Conservation (phyloP, 2,329 filamentous ascomycete genomes). For the Aspergillus brasiliensis region DNA sequence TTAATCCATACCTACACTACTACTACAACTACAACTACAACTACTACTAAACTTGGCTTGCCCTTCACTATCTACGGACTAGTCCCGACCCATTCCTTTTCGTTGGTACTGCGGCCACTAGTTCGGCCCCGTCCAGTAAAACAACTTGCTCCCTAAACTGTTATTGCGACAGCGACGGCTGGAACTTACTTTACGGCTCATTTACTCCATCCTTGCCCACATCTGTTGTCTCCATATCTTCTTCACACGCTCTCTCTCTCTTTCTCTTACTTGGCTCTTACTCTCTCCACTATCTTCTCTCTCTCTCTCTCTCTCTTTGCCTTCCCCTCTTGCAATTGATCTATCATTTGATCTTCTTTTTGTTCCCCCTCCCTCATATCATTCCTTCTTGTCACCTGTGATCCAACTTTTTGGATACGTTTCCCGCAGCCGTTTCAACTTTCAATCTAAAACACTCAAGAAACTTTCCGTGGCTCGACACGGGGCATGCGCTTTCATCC, state of each 20-base stretch:
- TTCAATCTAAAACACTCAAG: slow-evolving; percentile 15
- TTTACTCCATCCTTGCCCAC: slow-evolving; percentile 12
- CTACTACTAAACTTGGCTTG: too few species aligned
- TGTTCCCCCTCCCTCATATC: slow-evolving; percentile 3
- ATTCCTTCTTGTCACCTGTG: background rate
- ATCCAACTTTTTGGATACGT: background rate
- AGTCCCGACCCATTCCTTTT: background rate
- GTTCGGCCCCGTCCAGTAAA: background rate
- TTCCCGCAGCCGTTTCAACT: slow-evolving; percentile 11
- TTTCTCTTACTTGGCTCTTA: slow-evolving; percentile 1
- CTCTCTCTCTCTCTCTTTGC: slow-evolving; percentile 3
- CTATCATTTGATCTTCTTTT: slow-evolving; percentile 7
- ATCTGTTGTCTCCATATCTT: slow-evolving; percentile 1
- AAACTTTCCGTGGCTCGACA: slow-evolving; percentile 13
- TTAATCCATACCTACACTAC: background rate
- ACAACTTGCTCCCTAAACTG: background rate
- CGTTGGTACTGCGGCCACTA: slow-evolving; percentile 3
- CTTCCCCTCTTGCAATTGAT: slow-evolving; percentile 4
- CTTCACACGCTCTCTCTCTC: background rate
- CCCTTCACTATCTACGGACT: background rate
- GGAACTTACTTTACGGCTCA: slow-evolving; percentile 7
- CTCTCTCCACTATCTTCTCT: background rate
- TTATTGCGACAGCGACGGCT: slow-evolving; percentile 6
- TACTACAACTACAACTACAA: background rate
- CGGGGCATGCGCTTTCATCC: slow-evolving; percentile 6